Evolutionary conservation across 805 yeast species (phyloP), one percentile per base, ranked within the genome.

Genomic region (Metschnikowia santaceciliae): DNA sequence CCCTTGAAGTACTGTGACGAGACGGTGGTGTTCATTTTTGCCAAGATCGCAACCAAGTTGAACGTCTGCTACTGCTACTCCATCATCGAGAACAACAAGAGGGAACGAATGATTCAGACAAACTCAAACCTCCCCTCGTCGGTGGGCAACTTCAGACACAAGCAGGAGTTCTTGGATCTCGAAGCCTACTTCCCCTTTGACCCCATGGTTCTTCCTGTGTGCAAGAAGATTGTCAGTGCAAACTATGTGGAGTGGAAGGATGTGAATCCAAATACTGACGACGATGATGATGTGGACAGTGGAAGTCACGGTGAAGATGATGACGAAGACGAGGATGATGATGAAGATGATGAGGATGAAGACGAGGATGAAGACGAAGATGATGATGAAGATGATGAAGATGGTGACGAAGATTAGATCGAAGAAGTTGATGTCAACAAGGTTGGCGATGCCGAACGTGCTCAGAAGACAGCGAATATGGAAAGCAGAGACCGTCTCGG

Each of bases 151-250:
- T 74, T 80, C 57, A 76, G 77, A 32, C 81, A 82, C 49, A 84
- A 84, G 61, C 91, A 88, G 63, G 96, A 90, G 62, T 90, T 88
- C 62, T 78, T 88, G 57, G 96, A 90, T 61, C 74, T 92, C 47
- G 97, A 91, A 65, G 90, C 94, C n/a, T 92, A 90, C 65, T 92
- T 92, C 69, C 99, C 99, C 11, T 92, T 88, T 65, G 98, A 92
- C 72, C 99, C 99, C 1, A 69, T 94, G 54, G 81, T 87, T 46
- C 76, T 92, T 55, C 86, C 84, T 42, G 69, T 69, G 10, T 79
- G 88, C 44, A 81, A 83, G 59, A 66, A 69, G 37, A 65, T 81
- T 33, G 70, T 94, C 50, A 72, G 76, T 32, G 74, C 69, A 5
- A 76, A 77, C 52, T 74, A 72, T 48, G 82, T 91, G 26, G 94